These are phyloP conservation scores for Capillidium rhysosporum DNA, from an alignment of 371 early-diverging fungal species.

Conservation along the genomic window DNA sequence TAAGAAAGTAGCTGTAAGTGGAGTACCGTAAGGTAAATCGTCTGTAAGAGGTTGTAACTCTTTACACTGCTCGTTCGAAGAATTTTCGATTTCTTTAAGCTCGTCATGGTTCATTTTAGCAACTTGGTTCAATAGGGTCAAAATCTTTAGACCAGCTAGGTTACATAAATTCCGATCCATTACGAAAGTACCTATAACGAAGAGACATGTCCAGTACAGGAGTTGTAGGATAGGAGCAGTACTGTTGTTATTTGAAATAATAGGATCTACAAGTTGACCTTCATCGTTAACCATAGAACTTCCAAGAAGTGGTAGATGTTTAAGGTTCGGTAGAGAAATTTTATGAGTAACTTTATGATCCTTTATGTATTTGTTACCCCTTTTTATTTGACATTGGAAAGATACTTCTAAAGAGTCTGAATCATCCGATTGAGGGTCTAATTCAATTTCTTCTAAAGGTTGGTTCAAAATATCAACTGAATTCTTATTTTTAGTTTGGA, in stretches of 20 bases:
- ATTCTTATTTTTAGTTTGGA: background rate
- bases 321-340: background rate
- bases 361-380: background rate
- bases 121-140: background rate
- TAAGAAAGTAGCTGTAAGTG: too few species aligned
- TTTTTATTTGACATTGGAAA: background rate
- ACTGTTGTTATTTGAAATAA: background rate
- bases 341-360: background rate
- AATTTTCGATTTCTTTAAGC: too few species aligned
- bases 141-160: conserved; percentile 1
- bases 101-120: background rate
- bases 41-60: too few species aligned
- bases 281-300: background rate
- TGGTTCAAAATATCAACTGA: background rate
- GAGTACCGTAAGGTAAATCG: too few species aligned
- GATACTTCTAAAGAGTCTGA: background rate
- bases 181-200: conserved; percentile 2
- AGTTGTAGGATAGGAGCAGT: background rate
- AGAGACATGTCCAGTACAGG: conserved; percentile 3
- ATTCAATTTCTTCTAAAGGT: background rate
- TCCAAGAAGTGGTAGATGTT: background rate
- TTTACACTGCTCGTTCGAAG: too few species aligned
- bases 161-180: conserved; percentile 4
- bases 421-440: background rate
- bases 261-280: background rate